These are phyloP conservation scores for Chalara sp. DNA, from an alignment of 2,329 filamentous ascomycete genomes.

Conservation along the genomic window DNA sequence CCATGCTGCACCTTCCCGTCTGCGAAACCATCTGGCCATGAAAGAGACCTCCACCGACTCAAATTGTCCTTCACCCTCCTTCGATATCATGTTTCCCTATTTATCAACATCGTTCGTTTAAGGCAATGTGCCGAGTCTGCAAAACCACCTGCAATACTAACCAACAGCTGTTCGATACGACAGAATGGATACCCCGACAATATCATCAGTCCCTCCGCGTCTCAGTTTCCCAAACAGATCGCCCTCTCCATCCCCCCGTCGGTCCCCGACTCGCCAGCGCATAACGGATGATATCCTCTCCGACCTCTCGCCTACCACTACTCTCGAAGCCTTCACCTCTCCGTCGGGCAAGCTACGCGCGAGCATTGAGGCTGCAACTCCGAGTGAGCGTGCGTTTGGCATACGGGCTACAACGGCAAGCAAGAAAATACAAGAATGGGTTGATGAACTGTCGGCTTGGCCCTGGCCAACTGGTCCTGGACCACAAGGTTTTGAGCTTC, in stretches of 20 bases:
- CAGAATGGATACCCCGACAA: conserved; percentile 9
- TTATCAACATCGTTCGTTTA: background rate
- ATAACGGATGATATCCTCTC: conserved; percentile 50
- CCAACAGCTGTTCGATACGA: background rate
- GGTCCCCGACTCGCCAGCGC: conserved; percentile 22
- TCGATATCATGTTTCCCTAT: background rate
- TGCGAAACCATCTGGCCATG: background rate
- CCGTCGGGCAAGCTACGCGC: conserved; percentile 45
- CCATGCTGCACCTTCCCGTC: background rate
- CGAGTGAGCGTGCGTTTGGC: conserved; percentile 64
- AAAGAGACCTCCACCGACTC: background rate
- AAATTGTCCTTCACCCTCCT: background rate
- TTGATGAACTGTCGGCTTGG: conserved; percentile 61
- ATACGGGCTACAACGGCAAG: conserved; percentile 64
- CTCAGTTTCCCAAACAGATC: conserved; percentile 13
- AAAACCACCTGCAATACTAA: background rate
- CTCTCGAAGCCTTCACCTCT: conserved; percentile 51
- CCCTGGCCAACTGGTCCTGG: conserved; percentile 45
- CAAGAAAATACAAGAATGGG: conserved; percentile 66
- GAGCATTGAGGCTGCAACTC: conserved; percentile 57
- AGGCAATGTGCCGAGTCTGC: background rate
- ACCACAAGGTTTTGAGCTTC: conserved; percentile 48
- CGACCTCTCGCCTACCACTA: conserved; percentile 53
- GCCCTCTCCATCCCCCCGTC: conserved; percentile 11
- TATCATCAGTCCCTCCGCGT: conserved; percentile 11